Evolutionary conservation across 345 rosid genomes (phyloP).

Genomic region (Aethionema arabicum): DNA sequence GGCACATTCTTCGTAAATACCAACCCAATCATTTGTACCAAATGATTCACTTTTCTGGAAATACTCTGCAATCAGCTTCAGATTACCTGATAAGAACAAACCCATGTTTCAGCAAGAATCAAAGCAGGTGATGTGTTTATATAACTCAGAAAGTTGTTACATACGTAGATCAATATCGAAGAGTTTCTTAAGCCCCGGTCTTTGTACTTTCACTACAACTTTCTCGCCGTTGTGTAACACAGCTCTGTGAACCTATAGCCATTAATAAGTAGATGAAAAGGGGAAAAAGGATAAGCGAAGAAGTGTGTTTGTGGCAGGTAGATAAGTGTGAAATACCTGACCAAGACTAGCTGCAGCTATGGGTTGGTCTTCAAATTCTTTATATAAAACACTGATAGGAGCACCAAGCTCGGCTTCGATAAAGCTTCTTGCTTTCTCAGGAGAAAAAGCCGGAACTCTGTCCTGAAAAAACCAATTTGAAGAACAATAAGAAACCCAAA

Average conservation of each 20-base stretch:
- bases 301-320: constrained; percentile 2
- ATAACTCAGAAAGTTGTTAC: constrained; percentile 33
- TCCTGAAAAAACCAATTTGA: constrained; percentile 51
- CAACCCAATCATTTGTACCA: constrained; percentile 88
- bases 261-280: constrained; percentile 29
- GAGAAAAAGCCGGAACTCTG: constrained; percentile 92
- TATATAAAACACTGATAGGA: constrained; percentile 59
- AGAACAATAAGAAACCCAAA: constrained; percentile 13
- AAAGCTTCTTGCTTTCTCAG: constrained; percentile 71
- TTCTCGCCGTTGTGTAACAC: constrained; percentile 86
- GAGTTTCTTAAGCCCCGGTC: constrained; percentile 92
- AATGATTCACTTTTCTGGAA: constrained; percentile 85
- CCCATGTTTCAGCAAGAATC: constrained; percentile 20
- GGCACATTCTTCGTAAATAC: constrained; percentile 85
- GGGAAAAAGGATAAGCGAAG: background rate
- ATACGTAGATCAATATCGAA: constrained; percentile 90
- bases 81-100: constrained; percentile 51
- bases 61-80: constrained; percentile 85
- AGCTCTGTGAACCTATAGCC: constrained; percentile 82
- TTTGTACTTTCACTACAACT: constrained; percentile 89
- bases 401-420: constrained; percentile 81
- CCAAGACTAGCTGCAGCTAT: constrained; percentile 99
- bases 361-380: constrained; percentile 88
- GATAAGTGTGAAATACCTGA: constrained; percentile 64
- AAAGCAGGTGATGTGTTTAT: background rate